phyloP scores from a whole-genome alignment of 345 rosid species.

The Eucalyptus rudis region DNA sequence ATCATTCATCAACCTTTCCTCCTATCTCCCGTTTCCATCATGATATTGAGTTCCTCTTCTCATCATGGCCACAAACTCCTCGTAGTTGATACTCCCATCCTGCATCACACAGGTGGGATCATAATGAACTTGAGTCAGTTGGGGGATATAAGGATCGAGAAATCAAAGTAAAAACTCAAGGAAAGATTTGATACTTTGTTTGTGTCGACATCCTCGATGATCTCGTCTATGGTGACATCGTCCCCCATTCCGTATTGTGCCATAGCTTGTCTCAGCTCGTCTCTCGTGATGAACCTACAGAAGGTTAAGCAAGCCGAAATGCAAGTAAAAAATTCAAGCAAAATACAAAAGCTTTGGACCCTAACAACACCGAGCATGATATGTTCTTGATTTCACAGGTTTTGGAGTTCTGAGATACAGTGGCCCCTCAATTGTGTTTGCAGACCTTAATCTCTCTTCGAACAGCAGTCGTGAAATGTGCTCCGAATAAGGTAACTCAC shows the following conservation, averaged over 20 bases:
- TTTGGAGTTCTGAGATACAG: background rate
- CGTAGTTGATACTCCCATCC: constrained; percentile 33
- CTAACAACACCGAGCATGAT: background rate
- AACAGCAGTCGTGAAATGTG: background rate
- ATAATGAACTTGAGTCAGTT: background rate
- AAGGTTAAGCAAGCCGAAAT: background rate
- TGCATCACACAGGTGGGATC: background rate
- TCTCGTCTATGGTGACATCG: constrained; percentile 64
- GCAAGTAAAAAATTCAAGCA: background rate
- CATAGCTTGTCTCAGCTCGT: constrained; percentile 71
- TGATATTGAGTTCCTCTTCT: background rate
- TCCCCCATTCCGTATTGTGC: constrained; percentile 63
- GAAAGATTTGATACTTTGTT: constrained; percentile 36
- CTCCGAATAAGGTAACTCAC: background rate
- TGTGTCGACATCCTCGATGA: constrained; percentile 71
- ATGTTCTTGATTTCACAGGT: background rate
- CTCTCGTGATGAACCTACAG: constrained; percentile 67
- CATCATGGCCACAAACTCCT: constrained; percentile 28
- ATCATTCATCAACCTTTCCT: background rate
- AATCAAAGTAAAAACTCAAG: background rate
- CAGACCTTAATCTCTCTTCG: background rate
- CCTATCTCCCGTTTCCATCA: background rate
- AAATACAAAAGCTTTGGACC: background rate
- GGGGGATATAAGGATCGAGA: background rate
- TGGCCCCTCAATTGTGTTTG: background rate